Percentiles rank a stretch among this genome's conserved stretches.
Evolutionary conservation across 768 basidiomycete genomes (phyloP).

Genomic region (Mycena alexandri): DNA sequence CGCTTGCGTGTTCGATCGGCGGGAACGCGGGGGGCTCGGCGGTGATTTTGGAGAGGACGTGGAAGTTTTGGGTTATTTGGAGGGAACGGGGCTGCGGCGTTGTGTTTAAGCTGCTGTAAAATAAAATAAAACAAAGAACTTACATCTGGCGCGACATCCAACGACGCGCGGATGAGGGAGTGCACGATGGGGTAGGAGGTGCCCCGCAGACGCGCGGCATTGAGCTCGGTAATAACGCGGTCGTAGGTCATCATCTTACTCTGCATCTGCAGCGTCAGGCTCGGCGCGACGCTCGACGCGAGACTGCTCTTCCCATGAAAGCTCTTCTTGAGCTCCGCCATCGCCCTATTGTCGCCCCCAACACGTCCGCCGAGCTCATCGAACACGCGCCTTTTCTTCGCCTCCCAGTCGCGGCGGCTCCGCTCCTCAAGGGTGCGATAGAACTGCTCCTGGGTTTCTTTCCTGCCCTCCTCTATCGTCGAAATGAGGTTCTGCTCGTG

Average conservation of each 20-base stretch:
- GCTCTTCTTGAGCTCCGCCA: slow-evolving; percentile 73
- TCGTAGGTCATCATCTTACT: slow-evolving; percentile 98
- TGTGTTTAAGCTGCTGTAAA: slow-evolving; percentile 3
- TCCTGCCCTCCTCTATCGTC: slow-evolving; percentile 91
- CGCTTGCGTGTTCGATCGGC: slow-evolving; percentile 82
- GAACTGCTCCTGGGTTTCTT: slow-evolving; percentile 88
- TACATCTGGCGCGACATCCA: slow-evolving; percentile 70
- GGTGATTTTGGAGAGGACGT: slow-evolving; percentile 82
- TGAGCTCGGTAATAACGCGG: slow-evolving; percentile 82
- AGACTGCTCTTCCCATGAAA: slow-evolving; percentile 70
- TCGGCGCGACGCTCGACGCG: slow-evolving; percentile 61
- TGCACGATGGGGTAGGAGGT: slow-evolving; percentile 84
- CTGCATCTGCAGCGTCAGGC: slow-evolving; percentile 83
- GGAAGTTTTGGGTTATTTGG: slow-evolving; percentile 79
- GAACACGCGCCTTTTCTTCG: slow-evolving; percentile 89
- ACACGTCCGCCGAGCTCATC: slow-evolving; percentile 87
- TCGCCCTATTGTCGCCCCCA: slow-evolving; percentile 64
- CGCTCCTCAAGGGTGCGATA: slow-evolving; percentile 84
- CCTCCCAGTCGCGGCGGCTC: slow-evolving; percentile 87
- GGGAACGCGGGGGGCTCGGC: slow-evolving; percentile 81
- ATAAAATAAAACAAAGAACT: slow-evolving; percentile 39
- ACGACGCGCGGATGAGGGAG: slow-evolving; percentile 75
- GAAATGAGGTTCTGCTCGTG: slow-evolving; percentile 96
- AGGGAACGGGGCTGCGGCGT: slow-evolving; percentile 58
- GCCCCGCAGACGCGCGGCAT: slow-evolving; percentile 77